These are phyloP conservation scores for Paramecium bursaria DNA, from an alignment of 73 alveolate genomes.

Conservation along the genomic window DNA sequence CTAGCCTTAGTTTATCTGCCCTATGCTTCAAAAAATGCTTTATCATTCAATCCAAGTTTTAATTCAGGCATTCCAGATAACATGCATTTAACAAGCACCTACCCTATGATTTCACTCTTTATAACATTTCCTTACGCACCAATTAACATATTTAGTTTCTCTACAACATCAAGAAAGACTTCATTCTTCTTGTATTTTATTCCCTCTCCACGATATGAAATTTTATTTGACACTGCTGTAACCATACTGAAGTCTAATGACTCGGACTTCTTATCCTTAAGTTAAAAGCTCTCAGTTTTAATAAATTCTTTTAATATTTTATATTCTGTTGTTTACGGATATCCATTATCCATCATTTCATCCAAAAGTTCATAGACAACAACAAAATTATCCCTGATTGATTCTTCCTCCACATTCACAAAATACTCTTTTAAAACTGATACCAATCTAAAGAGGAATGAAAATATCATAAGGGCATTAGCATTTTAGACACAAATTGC, in stretches of 20 bases:
- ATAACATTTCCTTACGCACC: slow-evolving; percentile 58
- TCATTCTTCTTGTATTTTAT: slow-evolving; percentile 95
- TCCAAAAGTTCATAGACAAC: slow-evolving; percentile 98
- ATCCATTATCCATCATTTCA: slow-evolving; percentile 99
- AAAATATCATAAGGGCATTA: slow-evolving; percentile 93
- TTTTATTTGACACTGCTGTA: slow-evolving; percentile 89
- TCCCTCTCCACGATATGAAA: slow-evolving; percentile 89
- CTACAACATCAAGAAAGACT: slow-evolving; percentile 84
- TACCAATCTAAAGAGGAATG: slow-evolving; percentile 92
- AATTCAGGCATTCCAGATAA: slow-evolving; percentile 93
- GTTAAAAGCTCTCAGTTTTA: slow-evolving; percentile 93
- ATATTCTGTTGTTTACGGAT: slow-evolving; percentile 98
- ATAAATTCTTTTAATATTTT: slow-evolving; percentile 89
- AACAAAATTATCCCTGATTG: slow-evolving; percentile 97
- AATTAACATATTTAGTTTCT: slow-evolving; percentile 75
- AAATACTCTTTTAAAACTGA: slow-evolving; percentile 95
- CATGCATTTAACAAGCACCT: slow-evolving; percentile 71
- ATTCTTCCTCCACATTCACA: slow-evolving; percentile 97
- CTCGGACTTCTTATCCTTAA: slow-evolving; percentile 73
- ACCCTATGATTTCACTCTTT: slow-evolving; percentile 72
- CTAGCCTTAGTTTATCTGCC: slow-evolving; percentile 82
- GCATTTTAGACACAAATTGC: slow-evolving; percentile 96
- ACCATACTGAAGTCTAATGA: slow-evolving; percentile 77
- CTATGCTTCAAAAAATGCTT: slow-evolving; percentile 90
- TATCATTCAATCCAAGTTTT: slow-evolving; percentile 97